Conservation (phyloP, 108 stramenopile species). For the Nitzschia palea region DNA sequence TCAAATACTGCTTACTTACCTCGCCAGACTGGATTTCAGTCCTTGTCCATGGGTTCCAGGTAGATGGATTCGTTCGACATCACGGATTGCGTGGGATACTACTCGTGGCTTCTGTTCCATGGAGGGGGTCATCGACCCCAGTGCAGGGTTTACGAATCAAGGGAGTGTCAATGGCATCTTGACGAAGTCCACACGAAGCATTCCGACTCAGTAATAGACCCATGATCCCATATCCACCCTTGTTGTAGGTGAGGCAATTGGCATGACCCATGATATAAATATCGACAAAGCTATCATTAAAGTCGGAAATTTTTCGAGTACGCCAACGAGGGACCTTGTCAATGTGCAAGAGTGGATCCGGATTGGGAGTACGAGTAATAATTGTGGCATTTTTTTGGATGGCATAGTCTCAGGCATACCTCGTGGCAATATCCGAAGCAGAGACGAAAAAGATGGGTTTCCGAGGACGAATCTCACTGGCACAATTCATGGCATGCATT, state of each 20-base stretch:
- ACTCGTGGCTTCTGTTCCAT: background rate
- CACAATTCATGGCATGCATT: constrained; percentile 51
- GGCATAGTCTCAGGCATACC: constrained; percentile 11
- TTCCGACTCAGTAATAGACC: constrained; percentile 24
- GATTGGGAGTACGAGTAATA: constrained; percentile 4
- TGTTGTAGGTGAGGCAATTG: constrained; percentile 30
- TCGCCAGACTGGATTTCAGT: too few species aligned
- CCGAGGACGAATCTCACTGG: constrained; percentile 22
- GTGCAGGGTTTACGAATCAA: constrained; percentile 6
- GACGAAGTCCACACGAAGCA: constrained; percentile 22
- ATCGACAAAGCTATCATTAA: constrained; percentile 45
- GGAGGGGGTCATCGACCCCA: constrained; percentile 4
- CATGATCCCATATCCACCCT: constrained; percentile 37
- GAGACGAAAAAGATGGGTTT: constrained; percentile 36
- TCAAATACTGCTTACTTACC: too few species aligned
- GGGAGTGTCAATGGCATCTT: constrained; percentile 15
- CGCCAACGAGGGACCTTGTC: constrained; percentile 14
- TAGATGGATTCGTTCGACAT: too few species aligned
- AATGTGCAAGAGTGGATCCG: constrained; percentile 25
- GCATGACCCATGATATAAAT: constrained; percentile 36
- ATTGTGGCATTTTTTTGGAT: background rate
- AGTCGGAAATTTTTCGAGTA: constrained; percentile 20
- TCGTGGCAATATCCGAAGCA: constrained; percentile 22
- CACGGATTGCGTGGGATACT: too few species aligned
- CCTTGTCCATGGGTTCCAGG: too few species aligned